Percentiles rank a stretch among this genome's conserved stretches.
Evolutionary conservation across 1,284 basidiomycete species (phyloP).

Genomic region (Microbotryum scabiosae): DNA sequence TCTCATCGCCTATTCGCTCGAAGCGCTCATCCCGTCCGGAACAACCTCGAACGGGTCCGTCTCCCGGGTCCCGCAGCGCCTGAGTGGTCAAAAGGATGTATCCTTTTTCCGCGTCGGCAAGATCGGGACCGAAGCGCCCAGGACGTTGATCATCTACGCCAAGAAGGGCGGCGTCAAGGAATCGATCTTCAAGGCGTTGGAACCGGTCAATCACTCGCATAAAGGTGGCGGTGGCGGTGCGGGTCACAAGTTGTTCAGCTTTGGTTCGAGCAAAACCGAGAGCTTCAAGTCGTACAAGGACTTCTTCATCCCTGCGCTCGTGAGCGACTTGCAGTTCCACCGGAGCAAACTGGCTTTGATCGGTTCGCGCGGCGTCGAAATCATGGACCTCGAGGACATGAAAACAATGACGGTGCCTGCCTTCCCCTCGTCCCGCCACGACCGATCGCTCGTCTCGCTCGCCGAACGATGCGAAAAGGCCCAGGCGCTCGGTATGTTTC

Average conservation of each 20-base stretch:
- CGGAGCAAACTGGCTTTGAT: conserved; percentile 84
- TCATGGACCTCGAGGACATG: conserved; percentile 66
- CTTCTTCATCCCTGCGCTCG: conserved; percentile 84
- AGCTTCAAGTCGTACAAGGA: conserved; percentile 84
- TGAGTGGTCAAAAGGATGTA: conserved; percentile 81
- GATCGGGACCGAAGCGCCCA: conserved; percentile 50
- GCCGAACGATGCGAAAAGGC: conserved; percentile 68
- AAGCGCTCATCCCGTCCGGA: conserved; percentile 82
- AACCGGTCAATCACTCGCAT: conserved; percentile 81
- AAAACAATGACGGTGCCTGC: conserved; percentile 55
- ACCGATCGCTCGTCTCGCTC: conserved; percentile 60
- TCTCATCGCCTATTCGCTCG: conserved; percentile 61
- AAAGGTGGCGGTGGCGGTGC: conserved; percentile 53
- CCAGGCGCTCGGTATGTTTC: conserved; percentile 85
- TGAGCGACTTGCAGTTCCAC: conserved; percentile 79
- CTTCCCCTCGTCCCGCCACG: conserved; percentile 55
- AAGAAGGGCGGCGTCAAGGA: conserved; percentile 86
- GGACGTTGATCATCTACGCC: conserved; percentile 83
- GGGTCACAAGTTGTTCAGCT: conserved; percentile 55
- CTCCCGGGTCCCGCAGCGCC: conserved; percentile 58
- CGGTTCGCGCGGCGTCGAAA: conserved; percentile 59
- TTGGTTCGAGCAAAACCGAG: conserved; percentile 62
- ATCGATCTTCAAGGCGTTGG: conserved; percentile 85
- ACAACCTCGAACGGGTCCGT: conserved; percentile 37
- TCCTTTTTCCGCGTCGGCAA: conserved; percentile 89